Conservation (phyloP, 805 yeast species). For the Maudiozyma pseudohumilis region DNA sequence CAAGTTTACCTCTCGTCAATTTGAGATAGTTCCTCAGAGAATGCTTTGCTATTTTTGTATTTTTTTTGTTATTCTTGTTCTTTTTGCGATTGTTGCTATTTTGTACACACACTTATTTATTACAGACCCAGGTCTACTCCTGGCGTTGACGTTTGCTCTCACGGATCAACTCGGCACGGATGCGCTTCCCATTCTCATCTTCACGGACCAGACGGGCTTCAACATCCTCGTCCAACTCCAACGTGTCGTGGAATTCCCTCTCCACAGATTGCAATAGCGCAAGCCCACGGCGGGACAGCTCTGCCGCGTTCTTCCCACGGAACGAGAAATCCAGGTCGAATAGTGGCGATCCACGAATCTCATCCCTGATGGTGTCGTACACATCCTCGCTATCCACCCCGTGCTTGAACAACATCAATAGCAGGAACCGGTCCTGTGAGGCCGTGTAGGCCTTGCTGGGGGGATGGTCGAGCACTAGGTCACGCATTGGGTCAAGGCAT, state of each 20-base stretch:
- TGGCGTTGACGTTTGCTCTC: conserved; percentile 8
- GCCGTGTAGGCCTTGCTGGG: conserved; percentile 71
- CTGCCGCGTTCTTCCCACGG: conserved; percentile 67
- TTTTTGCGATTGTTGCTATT: conserved; percentile 2
- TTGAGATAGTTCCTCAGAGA: too few relatives aligned
- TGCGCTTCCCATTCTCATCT: conserved; percentile 21
- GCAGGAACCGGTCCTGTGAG: conserved; percentile 82
- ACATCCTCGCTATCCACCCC: conserved; percentile 76
- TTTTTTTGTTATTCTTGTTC: neutral
- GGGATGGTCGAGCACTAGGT: conserved; percentile 60
- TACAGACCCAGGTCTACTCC: conserved; percentile 4
- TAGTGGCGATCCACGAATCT: conserved; percentile 61
- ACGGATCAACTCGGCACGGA: conserved; percentile 15
- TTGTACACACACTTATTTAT: conserved; percentile 3
- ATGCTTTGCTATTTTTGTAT: neutral
- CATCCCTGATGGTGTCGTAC: conserved; percentile 68
- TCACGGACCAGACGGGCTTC: conserved; percentile 22
- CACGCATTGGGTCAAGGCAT: conserved; percentile 70
- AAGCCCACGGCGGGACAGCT: conserved; percentile 71
- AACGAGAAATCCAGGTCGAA: conserved; percentile 85
- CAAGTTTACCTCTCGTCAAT: too few relatives aligned
- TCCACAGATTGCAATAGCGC: conserved; percentile 67
- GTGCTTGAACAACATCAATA: conserved; percentile 66
- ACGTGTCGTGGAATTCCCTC: conserved; percentile 49
- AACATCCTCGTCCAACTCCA: conserved; percentile 18